Conservation (phyloP, 345 rosid species). For the Dipteronia sinensis region DNA sequence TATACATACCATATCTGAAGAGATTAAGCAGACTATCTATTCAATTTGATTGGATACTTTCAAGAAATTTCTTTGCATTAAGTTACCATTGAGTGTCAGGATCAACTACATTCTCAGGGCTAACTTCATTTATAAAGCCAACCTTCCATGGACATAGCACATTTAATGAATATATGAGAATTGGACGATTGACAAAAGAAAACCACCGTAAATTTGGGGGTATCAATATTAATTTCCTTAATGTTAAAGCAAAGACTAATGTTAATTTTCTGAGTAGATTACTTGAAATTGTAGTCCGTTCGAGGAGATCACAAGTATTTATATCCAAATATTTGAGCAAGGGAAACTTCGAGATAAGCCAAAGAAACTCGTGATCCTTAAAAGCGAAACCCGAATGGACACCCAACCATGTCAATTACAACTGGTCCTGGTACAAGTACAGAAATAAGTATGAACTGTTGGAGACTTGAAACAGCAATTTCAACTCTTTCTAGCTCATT, state of each 20-base stretch:
- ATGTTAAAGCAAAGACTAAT: neutral
- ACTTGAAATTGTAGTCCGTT: neutral
- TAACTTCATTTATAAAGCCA: too few relatives aligned
- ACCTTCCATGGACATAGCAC: slow-evolving; percentile 1
- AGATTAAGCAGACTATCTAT: neutral
- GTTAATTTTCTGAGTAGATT: neutral
- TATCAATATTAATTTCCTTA: slow-evolving; percentile 1
- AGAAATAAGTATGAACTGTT: neutral
- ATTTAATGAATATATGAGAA: neutral
- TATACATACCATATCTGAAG: neutral
- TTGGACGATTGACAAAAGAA: neutral
- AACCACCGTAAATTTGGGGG: neutral
- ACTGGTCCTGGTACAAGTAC: neutral
- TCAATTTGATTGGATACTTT: neutral
- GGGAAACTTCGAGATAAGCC: neutral
- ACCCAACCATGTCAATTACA: neutral
- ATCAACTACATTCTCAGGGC: too few relatives aligned
- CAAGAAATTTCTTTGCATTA: neutral
- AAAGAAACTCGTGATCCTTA: neutral
- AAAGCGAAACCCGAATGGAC: neutral
- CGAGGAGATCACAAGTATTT: neutral
- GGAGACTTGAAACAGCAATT: neutral
- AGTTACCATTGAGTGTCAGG: neutral
- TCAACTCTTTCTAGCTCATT: slow-evolving; percentile 2
- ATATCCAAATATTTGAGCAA: neutral